These are phyloP conservation scores for Phycomyces blakesleeanus DNA, from an alignment of 192 early-diverging fungal genomes.

Conservation along the genomic window DNA sequence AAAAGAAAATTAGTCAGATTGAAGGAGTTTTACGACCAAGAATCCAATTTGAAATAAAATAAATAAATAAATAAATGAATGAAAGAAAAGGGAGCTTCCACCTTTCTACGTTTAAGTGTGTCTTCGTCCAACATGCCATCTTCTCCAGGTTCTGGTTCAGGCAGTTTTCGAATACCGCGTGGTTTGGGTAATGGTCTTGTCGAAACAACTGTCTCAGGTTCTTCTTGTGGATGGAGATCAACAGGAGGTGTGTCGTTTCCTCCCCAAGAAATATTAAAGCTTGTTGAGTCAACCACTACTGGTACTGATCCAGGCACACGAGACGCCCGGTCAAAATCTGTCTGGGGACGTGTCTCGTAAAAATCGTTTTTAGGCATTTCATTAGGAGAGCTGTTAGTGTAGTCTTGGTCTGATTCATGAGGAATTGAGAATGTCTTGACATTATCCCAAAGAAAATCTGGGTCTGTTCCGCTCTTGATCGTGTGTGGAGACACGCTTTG, in stretches of 20 bases:
- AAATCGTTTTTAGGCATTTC: too few species aligned
- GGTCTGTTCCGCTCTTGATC: too few species aligned
- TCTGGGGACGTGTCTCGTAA: too few species aligned
- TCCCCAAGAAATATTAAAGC: conserved; percentile 38
- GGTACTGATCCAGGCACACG: too few species aligned
- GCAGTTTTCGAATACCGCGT: conserved; percentile 29
- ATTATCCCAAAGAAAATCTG: too few species aligned
- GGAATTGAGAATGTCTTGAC: too few species aligned
- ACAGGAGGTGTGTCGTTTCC: conserved; percentile 29
- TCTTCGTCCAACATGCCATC: conserved; percentile 34
- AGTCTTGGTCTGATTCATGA: too few species aligned
- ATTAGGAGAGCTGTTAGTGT: too few species aligned
- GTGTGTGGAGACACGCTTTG: too few species aligned
- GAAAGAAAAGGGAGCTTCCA: conserved; percentile 3
- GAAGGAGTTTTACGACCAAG: background rate
- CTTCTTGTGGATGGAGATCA: conserved; percentile 21
- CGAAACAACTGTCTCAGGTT: background rate
- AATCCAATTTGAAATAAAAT: background rate
- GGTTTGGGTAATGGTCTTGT: conserved; percentile 32
- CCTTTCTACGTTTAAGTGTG: conserved; percentile 28
- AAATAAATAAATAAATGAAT: too few species aligned
- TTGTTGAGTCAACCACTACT: background rate
- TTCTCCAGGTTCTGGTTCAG: conserved; percentile 25
- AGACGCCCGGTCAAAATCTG: too few species aligned
- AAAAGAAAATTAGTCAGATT: background rate